Base-by-base conservation (phyloP, 441 rosid species). In the Breynia disticha region DNA sequence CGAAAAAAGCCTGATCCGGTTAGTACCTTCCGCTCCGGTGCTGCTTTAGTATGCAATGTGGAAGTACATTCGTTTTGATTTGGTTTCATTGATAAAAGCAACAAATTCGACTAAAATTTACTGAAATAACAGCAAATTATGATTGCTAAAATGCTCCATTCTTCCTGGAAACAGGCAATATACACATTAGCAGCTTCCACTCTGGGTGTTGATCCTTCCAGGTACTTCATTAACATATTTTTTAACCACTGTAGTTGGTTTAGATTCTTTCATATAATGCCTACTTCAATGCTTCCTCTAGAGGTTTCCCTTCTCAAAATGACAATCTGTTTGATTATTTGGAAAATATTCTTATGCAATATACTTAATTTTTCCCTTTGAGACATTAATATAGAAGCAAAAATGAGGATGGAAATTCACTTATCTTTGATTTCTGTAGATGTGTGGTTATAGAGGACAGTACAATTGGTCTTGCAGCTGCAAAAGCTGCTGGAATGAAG, bases 1-100 rank as follows among this genome's bases (percentile, higher is more conserved):
- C 77, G 86, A 50, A 88, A 91, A 72, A 91, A 91, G 75, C 97
- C 98, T 59, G 95, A 91, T 54, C 98, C 97, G 7, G 97, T 91
- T 59, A 60, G 55, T 16, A 16, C 2, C 41, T 49, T 48, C 46
- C 58, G 57, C 46, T 57, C 57, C 57, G 4, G 19, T 11, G 38
- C 47, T 52, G 38, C 14, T 15, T 41, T 37, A 21, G 14, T 39
- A 59, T 17, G 16, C 46, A 37, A 44, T 5, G 19, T 16, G 37
- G 50, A 17, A 46, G 53, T 11, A 47, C 38, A 22, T 13, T 16
- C 35, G 15, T 57, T 59, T 16, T 13, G 11, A 39, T 41, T 58
- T 54, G 35, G 24, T n/a, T 28, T 35, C 48, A 18, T 24, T 37
- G 41, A 6, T 37, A n/a, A n/a, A n/a, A n/a, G n/a, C n/a, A n/a